These are phyloP conservation scores for Fusarium ramigenum DNA, from an alignment of 2,329 filamentous ascomycete species.

Conservation along the genomic window DNA sequence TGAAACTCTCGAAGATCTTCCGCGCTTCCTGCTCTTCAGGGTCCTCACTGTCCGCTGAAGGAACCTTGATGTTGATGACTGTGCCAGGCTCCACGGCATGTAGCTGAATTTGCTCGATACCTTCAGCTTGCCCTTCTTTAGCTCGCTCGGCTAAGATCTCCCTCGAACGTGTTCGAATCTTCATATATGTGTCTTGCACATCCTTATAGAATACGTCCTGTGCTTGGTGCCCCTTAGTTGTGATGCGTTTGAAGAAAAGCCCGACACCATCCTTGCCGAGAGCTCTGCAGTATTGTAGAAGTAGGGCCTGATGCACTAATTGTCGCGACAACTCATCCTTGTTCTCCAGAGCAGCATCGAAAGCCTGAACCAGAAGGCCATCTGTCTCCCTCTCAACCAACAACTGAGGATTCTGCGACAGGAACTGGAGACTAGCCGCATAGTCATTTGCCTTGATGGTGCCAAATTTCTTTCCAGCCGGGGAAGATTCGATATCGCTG, in stretches of 20 bases:
- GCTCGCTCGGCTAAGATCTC: conserved; percentile 71
- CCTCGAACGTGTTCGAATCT: conserved; percentile 79
- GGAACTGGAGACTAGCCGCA: conserved; percentile 75
- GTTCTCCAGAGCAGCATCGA: conserved; percentile 83
- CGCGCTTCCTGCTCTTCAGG: conserved; percentile 71
- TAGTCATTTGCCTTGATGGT: conserved; percentile 82
- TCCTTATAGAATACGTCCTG: conserved; percentile 92
- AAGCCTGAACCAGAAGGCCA: conserved; percentile 88
- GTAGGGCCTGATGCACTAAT: conserved; percentile 90
- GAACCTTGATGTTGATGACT: conserved; percentile 87
- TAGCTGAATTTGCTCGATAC: conserved; percentile 95
- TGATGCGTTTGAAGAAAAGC: conserved; percentile 96
- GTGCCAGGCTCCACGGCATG: conserved; percentile 95
- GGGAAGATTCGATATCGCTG: conserved; percentile 78
- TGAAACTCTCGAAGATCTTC: conserved; percentile 84
- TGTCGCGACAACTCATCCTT: conserved; percentile 81
- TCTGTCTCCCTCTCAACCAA: conserved; percentile 89
- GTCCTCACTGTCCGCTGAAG: conserved; percentile 73
- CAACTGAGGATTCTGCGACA: conserved; percentile 80
- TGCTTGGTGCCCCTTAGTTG: conserved; percentile 87
- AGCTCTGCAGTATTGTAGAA: conserved; percentile 94
- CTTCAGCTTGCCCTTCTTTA: conserved; percentile 65
- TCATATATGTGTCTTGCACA: conserved; percentile 85
- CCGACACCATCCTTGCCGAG: conserved; percentile 88
- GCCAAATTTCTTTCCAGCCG: conserved; percentile 82